Evolutionary conservation across 2,329 filamentous ascomycete species (phyloP).

Genomic region (Tolypocladium nubicola): DNA sequence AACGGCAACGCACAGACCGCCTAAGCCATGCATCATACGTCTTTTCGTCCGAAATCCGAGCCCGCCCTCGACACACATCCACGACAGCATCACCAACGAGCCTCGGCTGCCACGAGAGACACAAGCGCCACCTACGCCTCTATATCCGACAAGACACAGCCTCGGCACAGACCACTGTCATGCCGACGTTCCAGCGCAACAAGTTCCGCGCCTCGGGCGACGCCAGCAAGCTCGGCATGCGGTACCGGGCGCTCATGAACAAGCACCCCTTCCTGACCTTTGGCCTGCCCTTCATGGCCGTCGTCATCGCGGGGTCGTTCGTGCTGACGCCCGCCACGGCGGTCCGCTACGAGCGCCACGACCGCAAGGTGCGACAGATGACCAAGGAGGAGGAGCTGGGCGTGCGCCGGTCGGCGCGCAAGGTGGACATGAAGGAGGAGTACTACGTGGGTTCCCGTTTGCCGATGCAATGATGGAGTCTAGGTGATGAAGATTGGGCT

Average conservation of each 20-base stretch:
- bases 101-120: neutral
- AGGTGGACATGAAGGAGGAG: conserved; percentile 72
- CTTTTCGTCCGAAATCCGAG: neutral
- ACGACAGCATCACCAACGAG: neutral
- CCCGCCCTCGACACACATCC: neutral
- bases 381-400: conserved; percentile 79
- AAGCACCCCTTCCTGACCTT: conserved; percentile 86
- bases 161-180: conserved; percentile 6
- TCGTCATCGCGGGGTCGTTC: conserved; percentile 89
- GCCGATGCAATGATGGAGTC: neutral
- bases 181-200: conserved; percentile 53
- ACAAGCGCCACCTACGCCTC: neutral
- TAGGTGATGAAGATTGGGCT: neutral
- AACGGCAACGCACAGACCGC: neutral
- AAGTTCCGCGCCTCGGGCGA: conserved; percentile 60
- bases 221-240: conserved; percentile 57
- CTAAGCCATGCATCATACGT: neutral
- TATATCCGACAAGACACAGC: too few species aligned
- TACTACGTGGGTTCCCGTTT: conserved; percentile 59
- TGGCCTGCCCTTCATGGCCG: conserved; percentile 80
- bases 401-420: conserved; percentile 59
- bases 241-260: conserved; percentile 65
- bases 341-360: conserved; percentile 84
- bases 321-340: conserved; percentile 90
- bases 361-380: conserved; percentile 78